Conservation (phyloP, 257 asterid genomes). For the Perilla frutescens region DNA sequence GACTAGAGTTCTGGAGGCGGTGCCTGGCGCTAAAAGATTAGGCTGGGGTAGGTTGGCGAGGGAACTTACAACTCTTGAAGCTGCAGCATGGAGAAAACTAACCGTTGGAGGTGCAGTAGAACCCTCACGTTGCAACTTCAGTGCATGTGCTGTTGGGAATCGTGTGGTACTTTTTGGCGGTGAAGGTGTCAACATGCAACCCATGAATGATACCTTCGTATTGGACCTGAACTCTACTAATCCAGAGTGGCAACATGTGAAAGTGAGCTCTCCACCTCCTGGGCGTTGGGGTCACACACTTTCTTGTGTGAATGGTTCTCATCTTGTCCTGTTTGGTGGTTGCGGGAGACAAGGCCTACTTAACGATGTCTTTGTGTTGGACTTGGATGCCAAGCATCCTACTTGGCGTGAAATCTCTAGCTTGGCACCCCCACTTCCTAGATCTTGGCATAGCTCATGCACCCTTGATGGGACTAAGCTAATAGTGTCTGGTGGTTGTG, state of each 20-base stretch:
- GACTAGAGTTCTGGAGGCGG: conserved; percentile 72
- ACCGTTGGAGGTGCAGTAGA: conserved; percentile 85
- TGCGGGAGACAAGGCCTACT: conserved; percentile 90
- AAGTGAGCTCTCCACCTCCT: conserved; percentile 89
- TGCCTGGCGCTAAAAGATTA: conserved; percentile 78
- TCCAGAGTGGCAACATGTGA: conserved; percentile 78
- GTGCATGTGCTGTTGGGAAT: conserved; percentile 92
- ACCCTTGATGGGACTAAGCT: conserved; percentile 90
- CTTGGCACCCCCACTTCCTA: conserved; percentile 85
- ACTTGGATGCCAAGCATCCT: conserved; percentile 80
- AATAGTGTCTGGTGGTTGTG: conserved; percentile 91
- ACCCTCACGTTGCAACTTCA: conserved; percentile 94
- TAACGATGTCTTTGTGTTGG: conserved; percentile 83
- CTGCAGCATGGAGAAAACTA: conserved; percentile 86
- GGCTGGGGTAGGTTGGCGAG: conserved; percentile 90
- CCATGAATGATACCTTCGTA: conserved; percentile 87
- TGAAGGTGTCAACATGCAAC: conserved; percentile 96
- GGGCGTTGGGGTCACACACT: conserved; percentile 96
- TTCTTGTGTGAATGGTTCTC: conserved; percentile 85
- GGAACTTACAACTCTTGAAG: conserved; percentile 87
- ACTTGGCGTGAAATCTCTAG: conserved; percentile 90
- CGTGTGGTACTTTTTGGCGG: conserved; percentile 93
- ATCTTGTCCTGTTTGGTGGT: conserved; percentile 86
- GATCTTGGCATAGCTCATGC: conserved; percentile 97
- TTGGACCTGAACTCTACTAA: conserved; percentile 73